Base-by-base conservation (phyloP, 441 rosid genomes). In the Adansonia gregorii region DNA sequence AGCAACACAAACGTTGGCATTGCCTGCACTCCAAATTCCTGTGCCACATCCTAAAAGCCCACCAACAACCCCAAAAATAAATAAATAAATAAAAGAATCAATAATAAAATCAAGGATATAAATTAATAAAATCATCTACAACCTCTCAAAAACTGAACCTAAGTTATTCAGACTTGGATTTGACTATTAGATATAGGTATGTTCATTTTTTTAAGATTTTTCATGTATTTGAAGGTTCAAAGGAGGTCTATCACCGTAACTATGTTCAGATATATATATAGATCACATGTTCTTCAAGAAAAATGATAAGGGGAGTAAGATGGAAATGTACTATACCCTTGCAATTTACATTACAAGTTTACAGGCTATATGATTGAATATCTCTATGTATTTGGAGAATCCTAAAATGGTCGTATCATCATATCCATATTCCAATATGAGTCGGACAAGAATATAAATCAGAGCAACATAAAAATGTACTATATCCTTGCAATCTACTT, bases 1-100 rank as follows among this genome's bases (percentile, higher is more conserved):
- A 90, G 70, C 88, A 94, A 76, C 86, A 94, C 95, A 83, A 94
- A 94, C 0, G 98, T 94, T 8, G 98, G 98, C 97, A 94, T 93
- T 6, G 85, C 95, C 70, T 90, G 88, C 76, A 93, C 93, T 15
- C 80, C 81, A 73, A 89, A 94, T 68, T 89, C 92, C 83, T 78
- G 83, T 1, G 98, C 91, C 68, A 92, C 95, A 61, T 86, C 93
- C 97, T 94, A 80, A n/a, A 24, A 6, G 3, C 56, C 58, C 49
- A 39, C 22, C 69, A 39, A 35, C 22, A 65, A 45, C 66, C 55
- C 27, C 19, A 6, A 51, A 51, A 51, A 54, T n/a, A 54, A 54
- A 35, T n/a, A 54, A 54, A 35, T 35, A 35, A 35, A 35, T 35
- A 45, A 12, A 49, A 24, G 20, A 69, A 69, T 22, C 67, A 60